phyloP scores from a whole-genome alignment of 2,329 filamentous ascomycete genomes.

The Tricladium varicosporioides region DNA sequence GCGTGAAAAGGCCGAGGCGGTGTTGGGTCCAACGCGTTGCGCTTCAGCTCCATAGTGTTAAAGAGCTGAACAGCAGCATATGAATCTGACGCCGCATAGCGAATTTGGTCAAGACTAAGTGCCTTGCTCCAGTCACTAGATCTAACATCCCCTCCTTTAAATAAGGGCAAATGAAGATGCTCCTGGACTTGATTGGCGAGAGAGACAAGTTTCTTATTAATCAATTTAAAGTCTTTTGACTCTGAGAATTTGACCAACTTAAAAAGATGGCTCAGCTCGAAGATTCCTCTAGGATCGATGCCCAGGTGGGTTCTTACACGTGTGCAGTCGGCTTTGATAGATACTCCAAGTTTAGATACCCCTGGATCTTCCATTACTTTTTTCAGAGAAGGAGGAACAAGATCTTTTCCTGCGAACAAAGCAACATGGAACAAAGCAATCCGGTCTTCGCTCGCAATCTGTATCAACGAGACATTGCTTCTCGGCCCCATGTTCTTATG shows the following conservation, averaged over 20 bases:
- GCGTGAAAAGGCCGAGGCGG: constrained; percentile 69
- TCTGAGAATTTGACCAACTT: constrained; percentile 69
- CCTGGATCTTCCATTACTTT: constrained; percentile 68
- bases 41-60: constrained; percentile 65
- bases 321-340: constrained; percentile 68
- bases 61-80: constrained; percentile 78
- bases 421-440: constrained; percentile 83
- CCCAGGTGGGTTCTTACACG: constrained; percentile 65
- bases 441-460: constrained; percentile 73
- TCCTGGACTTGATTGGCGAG: constrained; percentile 70
- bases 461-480: constrained; percentile 75
- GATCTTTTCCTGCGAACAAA: constrained; percentile 50
- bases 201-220: constrained; percentile 66
- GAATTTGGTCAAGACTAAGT: constrained; percentile 63
- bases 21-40: constrained; percentile 62
- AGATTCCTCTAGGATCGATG: constrained; percentile 63
- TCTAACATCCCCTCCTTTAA: constrained; percentile 67
- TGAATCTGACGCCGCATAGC: constrained; percentile 77
- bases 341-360: constrained; percentile 75
- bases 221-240: constrained; percentile 43
- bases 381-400: constrained; percentile 70
- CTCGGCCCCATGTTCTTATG: constrained; percentile 50
- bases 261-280: constrained; percentile 83
- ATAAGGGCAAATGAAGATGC: constrained; percentile 69
- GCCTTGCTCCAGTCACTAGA: constrained; percentile 70